phyloP scores from a whole-genome alignment of 805 yeast genomes.

The Lipomyces chichibuensis region DNA sequence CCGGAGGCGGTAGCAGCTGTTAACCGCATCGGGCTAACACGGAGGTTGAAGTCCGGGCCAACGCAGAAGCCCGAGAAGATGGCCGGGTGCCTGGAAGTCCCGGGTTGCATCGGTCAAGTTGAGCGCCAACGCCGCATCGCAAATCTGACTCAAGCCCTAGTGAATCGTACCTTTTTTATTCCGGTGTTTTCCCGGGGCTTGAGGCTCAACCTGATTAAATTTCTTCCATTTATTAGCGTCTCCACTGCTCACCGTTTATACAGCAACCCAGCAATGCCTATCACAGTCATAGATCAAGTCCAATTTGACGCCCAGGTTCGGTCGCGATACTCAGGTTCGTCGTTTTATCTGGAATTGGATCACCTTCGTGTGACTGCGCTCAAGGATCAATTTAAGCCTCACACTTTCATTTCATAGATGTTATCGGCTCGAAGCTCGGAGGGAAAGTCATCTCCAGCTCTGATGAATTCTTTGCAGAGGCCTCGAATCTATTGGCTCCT shows the following conservation, averaged over 20 bases:
- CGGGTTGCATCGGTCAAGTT: no score
- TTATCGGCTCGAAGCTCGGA: conserved; percentile 81
- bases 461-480: conserved; percentile 96
- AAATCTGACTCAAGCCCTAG: no score
- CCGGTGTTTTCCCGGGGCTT: neutral
- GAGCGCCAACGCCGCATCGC: no score
- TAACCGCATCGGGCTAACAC: neutral
- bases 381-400: neutral
- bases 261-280: neutral
- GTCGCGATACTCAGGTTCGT: conserved; percentile 23
- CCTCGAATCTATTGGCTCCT: conserved; percentile 82
- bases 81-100: neutral
- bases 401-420: conserved; percentile 51
- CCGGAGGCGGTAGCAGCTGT: neutral
- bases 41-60: neutral
- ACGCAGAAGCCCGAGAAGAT: neutral
- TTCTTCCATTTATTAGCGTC: neutral
- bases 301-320: conserved; percentile 29
- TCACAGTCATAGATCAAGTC: conserved; percentile 18
- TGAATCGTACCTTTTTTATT: neutral
- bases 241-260: neutral
- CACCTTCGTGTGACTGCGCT: neutral
- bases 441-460: conserved; percentile 70
- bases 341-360: neutral
- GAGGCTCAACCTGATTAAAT: neutral